Evolutionary conservation across 1,284 basidiomycete genomes (phyloP).

Genomic region (Hymenochaete sp.): DNA sequence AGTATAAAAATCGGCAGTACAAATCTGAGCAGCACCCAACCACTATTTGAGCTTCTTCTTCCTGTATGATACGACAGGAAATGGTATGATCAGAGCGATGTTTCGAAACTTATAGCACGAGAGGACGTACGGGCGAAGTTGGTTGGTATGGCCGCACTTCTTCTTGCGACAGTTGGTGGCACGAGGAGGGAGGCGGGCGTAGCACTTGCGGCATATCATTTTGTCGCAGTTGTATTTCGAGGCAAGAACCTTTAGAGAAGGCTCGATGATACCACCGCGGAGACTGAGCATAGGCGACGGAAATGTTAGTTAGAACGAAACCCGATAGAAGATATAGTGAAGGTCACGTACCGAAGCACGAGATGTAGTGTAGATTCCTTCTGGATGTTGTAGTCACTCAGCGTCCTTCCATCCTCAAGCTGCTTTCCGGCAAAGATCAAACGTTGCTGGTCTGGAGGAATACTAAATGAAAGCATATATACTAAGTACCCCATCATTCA

Average conservation of each 20-base stretch:
- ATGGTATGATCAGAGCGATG: not conserved
- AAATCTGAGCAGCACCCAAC: conserved; percentile 7
- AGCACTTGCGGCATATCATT: conserved; percentile 99
- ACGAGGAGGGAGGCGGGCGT: conserved; percentile 97
- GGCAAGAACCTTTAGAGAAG: conserved; percentile 94
- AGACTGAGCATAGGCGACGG: too few relatives aligned
- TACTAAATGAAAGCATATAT: conserved; percentile 35
- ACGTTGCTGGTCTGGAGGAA: conserved; percentile 90
- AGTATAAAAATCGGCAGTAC: conserved; percentile 1
- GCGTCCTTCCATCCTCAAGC: conserved; percentile 92
- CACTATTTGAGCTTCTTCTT: conserved; percentile 91
- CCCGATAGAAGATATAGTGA: not conserved
- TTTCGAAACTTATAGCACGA: conserved; percentile 2
- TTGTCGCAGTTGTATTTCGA: conserved; percentile 97
- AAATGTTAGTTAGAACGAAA: not conserved
- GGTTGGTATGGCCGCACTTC: conserved; percentile 86
- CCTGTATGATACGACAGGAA: conserved; percentile 28
- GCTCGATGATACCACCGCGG: conserved; percentile 98
- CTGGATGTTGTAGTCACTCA: conserved; percentile 97
- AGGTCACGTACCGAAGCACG: conserved; percentile 70
- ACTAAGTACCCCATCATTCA: conserved; percentile 6
- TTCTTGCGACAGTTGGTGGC: conserved; percentile 98
- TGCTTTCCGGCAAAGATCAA: conserved; percentile 95
- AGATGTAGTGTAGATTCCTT: conserved; percentile 98
- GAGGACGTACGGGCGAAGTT: conserved; percentile 82